Base-by-base conservation (phyloP, 2,329 filamentous ascomycete species). In the Blastomyces silverae region DNA sequence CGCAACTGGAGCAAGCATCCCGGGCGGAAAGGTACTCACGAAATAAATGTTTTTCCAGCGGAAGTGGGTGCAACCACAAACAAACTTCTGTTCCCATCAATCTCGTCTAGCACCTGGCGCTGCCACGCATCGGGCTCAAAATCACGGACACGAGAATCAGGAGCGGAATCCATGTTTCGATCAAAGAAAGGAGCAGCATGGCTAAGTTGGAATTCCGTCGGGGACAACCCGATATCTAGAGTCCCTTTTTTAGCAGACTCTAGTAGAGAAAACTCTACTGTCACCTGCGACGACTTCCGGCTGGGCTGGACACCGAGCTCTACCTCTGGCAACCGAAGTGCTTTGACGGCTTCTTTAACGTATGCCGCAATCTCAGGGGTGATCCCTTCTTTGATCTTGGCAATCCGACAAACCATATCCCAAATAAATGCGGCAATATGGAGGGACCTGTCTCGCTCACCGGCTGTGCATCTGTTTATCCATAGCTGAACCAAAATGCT, bases 31-130 rank as follows among this genome's bases (percentile, higher is more conserved):
- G 8, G 13, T 17, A 69, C 73, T 70, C 63, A 74, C 72, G 85
- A 89, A 65, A 92, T 92, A 73, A 92, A 93, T 0, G 89, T 93
- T 74, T 92, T 93, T 67, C 90, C 90, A 0, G 90, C 87, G 31
- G 87, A 90, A 0, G 89, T 93, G 0, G 89, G 89, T 0, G 89
- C 89, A 10, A 92, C 86, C 0, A 91, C 88, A 65, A 92, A 87
- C 0, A 91, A 78, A 69, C 88, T 91, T 68, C 86, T 84, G 63
- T 89, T 80, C 0, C 81, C 81, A 73, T 93, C 89, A 48, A 92
- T 87, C 50, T 85, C 84, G 67, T 93, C 88, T 0, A 93, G 80
- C 0, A 92, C 89, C 48, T 85, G 80, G 64, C 87, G 79, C 75
- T 93, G 89, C 90, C 89, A 93, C 2, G 83, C 84, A 77, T 93